phyloP scores from a whole-genome alignment of 2,329 filamentous ascomycete genomes.

The Blumeriella jaapii region DNA sequence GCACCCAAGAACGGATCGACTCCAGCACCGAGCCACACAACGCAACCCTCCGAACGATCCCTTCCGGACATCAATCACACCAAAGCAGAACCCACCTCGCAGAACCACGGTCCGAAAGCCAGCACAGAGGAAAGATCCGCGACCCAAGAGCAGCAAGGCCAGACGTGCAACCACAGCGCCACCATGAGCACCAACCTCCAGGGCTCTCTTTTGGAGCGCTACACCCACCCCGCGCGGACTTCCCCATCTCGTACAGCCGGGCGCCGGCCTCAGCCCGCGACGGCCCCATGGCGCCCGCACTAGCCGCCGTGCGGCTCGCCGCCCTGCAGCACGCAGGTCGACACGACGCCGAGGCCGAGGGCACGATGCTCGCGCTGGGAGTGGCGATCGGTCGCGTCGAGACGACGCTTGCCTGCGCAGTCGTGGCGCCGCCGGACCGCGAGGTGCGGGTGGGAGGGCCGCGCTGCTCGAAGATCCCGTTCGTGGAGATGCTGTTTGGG shows the following conservation, averaged over 20 bases:
- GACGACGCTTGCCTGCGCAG: neutral
- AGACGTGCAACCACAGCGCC: too few relatives aligned
- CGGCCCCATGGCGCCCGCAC: neutral
- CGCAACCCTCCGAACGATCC: too few relatives aligned
- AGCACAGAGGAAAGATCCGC: neutral
- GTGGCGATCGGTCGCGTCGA: neutral
- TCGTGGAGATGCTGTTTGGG: constrained; percentile 1
- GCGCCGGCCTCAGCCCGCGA: neutral
- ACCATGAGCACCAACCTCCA: too few relatives aligned
- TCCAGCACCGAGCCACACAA: too few relatives aligned
- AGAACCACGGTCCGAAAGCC: too few relatives aligned
- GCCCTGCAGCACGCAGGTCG: neutral
- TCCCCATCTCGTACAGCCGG: neutral
- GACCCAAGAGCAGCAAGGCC: neutral
- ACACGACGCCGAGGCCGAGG: neutral
- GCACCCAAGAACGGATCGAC: too few relatives aligned
- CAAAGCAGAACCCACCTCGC: too few relatives aligned
- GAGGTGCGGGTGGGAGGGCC: neutral
- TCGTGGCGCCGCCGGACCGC: neutral
- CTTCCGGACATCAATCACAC: too few relatives aligned
- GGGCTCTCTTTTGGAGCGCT: too few relatives aligned
- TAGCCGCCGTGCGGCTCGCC: neutral
- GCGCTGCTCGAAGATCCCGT: neutral
- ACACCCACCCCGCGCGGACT: neutral
- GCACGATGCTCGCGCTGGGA: neutral